Evolutionary conservation across 768 basidiomycete genomes (phyloP), one percentile per base, ranked within the genome.

Genomic region (Auricularia sp.): DNA sequence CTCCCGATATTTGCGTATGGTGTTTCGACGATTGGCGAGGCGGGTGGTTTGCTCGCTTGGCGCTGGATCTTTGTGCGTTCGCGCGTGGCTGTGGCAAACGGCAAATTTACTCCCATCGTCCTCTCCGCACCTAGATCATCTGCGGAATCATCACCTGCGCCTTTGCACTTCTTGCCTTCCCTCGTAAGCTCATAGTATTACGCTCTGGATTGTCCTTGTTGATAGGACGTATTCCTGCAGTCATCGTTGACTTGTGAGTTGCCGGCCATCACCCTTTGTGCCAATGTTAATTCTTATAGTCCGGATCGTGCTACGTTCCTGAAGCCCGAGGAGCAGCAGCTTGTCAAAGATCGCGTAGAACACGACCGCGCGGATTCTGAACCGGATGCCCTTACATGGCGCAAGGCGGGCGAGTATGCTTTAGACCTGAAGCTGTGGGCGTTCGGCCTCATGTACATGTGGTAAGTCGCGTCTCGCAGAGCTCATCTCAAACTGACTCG

Each of bases 241-340:
- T 71, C 58, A 71, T 73, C 63, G 70, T 71, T 62, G 73, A 74
- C 61, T 75, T 75, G 56, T 59, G 24, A 59, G 56, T 18, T 59
- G 24, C 56, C 56, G 33, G 33, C 24, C 29, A 29, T 29, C 29
- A 29, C 2, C 29, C 29, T 29, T 29, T 29, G 29, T 29, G 24
- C 11, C 18, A 33, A 29, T 33, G 13, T 10, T 11, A 1, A 10
- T 59, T 34, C 56, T 33, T 21, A 2, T 34, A 59, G 56, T 69
- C 69, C 73, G 24, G 73, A 73, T 45, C 73, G 73, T 65, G 67
- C 65, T 63, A 70, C 64, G 39, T 75, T 73, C 68, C 67, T 75
- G 18, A 67, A 65, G 3, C 62, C 61, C 3, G 70, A 72, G 13
- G 68, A 75, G 65, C 71, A 67, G 16, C 62, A 51, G 10, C 69